These are phyloP conservation scores for Mucor racemosus DNA, from an alignment of 371 early-diverging fungal genomes.

Conservation along the genomic window DNA sequence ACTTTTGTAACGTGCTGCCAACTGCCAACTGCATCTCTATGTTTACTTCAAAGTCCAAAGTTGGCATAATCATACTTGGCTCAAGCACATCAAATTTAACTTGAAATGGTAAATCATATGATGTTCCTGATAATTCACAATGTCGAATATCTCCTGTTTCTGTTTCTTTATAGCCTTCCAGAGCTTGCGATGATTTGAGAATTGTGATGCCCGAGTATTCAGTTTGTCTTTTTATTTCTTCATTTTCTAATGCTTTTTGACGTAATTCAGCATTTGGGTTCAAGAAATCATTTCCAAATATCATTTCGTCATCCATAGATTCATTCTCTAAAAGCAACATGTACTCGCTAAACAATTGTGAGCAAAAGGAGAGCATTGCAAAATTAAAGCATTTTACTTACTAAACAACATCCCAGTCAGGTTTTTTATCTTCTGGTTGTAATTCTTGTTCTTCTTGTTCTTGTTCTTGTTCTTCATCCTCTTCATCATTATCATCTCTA, in stretches of 20 bases:
- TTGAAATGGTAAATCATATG: conserved; percentile 24
- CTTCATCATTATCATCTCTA: too few species aligned
- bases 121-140: conserved; percentile 36
- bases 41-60: conserved; percentile 31
- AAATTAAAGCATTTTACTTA: neutral
- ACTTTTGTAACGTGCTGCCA: conserved; percentile 34
- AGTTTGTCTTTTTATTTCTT: conserved; percentile 30
- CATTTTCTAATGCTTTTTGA: conserved; percentile 26
- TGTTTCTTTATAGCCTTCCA: neutral
- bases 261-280: conserved; percentile 33
- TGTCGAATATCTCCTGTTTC: conserved; percentile 28
- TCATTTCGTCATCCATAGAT: conserved; percentile 21
- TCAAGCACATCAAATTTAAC: conserved; percentile 35
- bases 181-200: conserved; percentile 1
- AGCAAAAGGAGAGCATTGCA: neutral
- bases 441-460: neutral
- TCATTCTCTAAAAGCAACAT: conserved; percentile 31
- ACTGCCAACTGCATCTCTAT: conserved; percentile 36
- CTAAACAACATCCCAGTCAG: conserved; percentile 24
- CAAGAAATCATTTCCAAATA: conserved; percentile 20
- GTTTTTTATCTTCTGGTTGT: neutral
- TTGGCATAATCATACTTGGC: conserved; percentile 23
- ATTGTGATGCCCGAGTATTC: conserved; percentile 22
- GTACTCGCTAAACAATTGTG: conserved; percentile 33
- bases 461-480: too few species aligned